These are phyloP conservation scores for Babesia bovis DNA, from an alignment of 169 alveolate genomes.

Conservation along the genomic window DNA sequence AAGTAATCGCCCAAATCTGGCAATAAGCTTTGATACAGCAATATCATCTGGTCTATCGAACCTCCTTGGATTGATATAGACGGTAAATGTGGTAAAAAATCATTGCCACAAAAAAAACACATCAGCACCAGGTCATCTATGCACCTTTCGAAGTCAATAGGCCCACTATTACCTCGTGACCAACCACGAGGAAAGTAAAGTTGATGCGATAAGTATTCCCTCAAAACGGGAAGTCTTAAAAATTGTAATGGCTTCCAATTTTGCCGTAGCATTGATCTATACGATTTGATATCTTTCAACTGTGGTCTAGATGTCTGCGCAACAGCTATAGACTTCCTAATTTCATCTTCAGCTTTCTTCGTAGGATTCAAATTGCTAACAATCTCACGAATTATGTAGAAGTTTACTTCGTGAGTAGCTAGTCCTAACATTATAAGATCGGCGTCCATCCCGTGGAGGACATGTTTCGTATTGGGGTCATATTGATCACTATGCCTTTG, in stretches of 20 bases:
- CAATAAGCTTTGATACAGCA: conserved; percentile 87
- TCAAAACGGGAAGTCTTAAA: conserved; percentile 76
- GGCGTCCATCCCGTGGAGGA: conserved; percentile 99
- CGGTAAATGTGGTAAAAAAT: conserved; percentile 95
- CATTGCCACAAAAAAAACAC: conserved; percentile 97
- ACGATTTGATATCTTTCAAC: conserved; percentile 17
- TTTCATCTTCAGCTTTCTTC: conserved; percentile 19
- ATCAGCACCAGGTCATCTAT: conserved; percentile 95
- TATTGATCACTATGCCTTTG: conserved; percentile 75
- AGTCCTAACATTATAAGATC: conserved; percentile 97
- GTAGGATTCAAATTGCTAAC: conserved; percentile 61
- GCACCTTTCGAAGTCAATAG: conserved; percentile 90
- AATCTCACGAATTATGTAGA: conserved; percentile 91
- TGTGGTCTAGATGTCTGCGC: neutral
- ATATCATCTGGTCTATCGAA: conserved; percentile 93
- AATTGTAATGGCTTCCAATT: conserved; percentile 83
- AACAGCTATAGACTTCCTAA: neutral
- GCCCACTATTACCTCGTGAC: conserved; percentile 24
- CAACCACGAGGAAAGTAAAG: conserved; percentile 64
- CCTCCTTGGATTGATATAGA: conserved; percentile 93
- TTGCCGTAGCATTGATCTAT: conserved; percentile 54
- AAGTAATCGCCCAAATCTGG: conserved; percentile 88
- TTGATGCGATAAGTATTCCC: conserved; percentile 80
- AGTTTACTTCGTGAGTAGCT: conserved; percentile 95
- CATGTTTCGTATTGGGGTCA: conserved; percentile 93